Evolutionary conservation across 2,329 filamentous ascomycete genomes (phyloP).

Genomic region (Aspergillus terreus): DNA sequence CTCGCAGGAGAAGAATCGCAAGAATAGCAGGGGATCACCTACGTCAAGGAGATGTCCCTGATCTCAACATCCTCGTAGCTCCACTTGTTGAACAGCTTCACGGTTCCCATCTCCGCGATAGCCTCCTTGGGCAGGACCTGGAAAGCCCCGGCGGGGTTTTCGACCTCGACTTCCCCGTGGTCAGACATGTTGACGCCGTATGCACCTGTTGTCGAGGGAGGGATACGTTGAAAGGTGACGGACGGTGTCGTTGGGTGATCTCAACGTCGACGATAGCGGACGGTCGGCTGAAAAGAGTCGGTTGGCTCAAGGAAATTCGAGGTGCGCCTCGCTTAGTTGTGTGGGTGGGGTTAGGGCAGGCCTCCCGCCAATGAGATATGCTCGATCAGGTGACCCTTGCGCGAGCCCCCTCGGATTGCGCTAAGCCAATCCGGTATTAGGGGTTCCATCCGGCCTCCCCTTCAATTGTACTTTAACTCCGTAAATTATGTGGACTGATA

Average conservation of each 20-base stretch:
- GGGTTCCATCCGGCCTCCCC: no score
- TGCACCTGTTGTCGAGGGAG: slow-evolving; percentile 37
- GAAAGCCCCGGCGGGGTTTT: slow-evolving; percentile 65
- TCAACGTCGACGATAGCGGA: slow-evolving; percentile 33
- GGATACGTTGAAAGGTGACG: slow-evolving; percentile 37
- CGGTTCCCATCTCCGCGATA: slow-evolving; percentile 78
- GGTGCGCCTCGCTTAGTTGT: slow-evolving; percentile 43
- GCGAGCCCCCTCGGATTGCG: neutral
- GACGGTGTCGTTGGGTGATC: slow-evolving; percentile 38
- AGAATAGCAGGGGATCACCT: slow-evolving; percentile 49
- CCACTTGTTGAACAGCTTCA: slow-evolving; percentile 99
- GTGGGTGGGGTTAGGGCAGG: slow-evolving; percentile 39
- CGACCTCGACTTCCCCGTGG: slow-evolving; percentile 89
- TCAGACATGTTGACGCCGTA: slow-evolving; percentile 75
- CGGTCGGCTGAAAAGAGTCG: slow-evolving; percentile 35
- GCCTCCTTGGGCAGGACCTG: slow-evolving; percentile 91
- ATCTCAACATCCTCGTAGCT: slow-evolving; percentile 99
- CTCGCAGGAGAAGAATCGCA: slow-evolving; percentile 20
- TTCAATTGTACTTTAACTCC: no score
- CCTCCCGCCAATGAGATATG: slow-evolving; percentile 18
- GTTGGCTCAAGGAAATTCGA: slow-evolving; percentile 35
- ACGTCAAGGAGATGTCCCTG: slow-evolving; percentile 99
- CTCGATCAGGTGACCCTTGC: slow-evolving; percentile 21
- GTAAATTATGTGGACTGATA: no score
- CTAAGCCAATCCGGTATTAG: slow-evolving; percentile 3